A percentile compares a stretch with the other conserved stretches of the same genome.
Conservation (phyloP, 306 rosid genomes). For the Fagus crenata region DNA sequence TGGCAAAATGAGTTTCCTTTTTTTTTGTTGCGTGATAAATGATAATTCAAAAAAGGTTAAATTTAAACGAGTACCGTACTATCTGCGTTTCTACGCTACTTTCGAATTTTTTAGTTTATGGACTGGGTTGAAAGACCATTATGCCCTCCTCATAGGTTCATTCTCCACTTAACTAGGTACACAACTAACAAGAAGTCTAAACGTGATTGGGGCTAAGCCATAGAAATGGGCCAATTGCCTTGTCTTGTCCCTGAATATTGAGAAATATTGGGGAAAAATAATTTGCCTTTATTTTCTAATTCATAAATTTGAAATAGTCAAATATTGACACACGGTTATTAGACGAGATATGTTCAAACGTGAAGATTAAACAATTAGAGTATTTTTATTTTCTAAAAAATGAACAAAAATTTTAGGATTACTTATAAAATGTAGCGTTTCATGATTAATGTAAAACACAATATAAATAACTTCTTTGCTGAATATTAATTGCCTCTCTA, state of each 20-base stretch:
- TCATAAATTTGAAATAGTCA: not conserved
- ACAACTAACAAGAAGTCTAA: constrained; percentile 13
- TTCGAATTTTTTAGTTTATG: no score
- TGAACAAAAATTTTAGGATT: no score
- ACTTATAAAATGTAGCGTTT: no score
- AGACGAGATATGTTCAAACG: no score
- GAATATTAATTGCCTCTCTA: not conserved
- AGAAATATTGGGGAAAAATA: not conserved
- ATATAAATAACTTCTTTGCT: no score
- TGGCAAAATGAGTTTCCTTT: not conserved
- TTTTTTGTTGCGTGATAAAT: not conserved
- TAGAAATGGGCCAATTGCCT: not conserved
- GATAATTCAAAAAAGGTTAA: no score
- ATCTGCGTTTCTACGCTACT: no score
- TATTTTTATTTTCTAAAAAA: no score
- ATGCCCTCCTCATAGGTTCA: not conserved
- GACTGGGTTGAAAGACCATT: not conserved
- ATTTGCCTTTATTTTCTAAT: no score
- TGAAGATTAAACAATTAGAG: no score
- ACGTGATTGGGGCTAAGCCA: not conserved
- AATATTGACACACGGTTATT: not conserved
- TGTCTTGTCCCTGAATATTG: no score
- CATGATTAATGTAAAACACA: not conserved
- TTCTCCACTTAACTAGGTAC: constrained; percentile 11
- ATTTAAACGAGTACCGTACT: no score